Base-by-base conservation (phyloP, 306 rosid genomes). In the Arachis hypogaea region DNA sequence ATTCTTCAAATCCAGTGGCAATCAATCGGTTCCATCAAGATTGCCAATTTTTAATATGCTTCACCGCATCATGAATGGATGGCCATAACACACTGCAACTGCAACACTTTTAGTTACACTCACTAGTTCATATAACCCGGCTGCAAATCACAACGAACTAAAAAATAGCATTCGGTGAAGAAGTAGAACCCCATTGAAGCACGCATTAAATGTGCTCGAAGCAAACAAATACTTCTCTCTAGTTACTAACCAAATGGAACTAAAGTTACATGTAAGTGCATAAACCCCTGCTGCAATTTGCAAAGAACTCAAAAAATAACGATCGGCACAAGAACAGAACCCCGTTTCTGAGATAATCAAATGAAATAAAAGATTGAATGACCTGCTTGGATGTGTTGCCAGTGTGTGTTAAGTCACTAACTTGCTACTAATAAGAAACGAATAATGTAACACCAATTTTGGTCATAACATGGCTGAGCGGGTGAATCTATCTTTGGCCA, bases 21-120 rank as follows among this genome's bases (percentile, higher is more conserved):
- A 64, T 57, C 18, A 9, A 63, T 58, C 7, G 52, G 67, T 72
- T 77, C 68, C 63, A 59, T 16, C 60, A 45, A 71, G 66, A 71
- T 57, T 47, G 7, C 33, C 58, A 22, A 22, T n/a, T 29, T 71
- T 44, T 56, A 71, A 46, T 43, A 33, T 7, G 38, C 67, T 46
- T 5, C 44, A 66, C 29, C 18, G 55, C 45, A 66, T n/a, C 28
- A 22, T 22, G 28, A 43, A 67, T n/a, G 43, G 7, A 56, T 43
- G 12, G 52, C n/a, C 51, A 56, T 16, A 63, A 11, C 2, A 22
- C 36, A 14, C 41, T 12, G 16, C 42, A 2, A n/a, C 38, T 41
- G 77, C 55, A 44, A 45, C 38, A 11, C 12, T 50, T 11, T 14
- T 50, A 50, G n/a, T 50, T 50, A 11, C 11, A 16, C n/a, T 50